A percentile compares a stretch with the other conserved stretches of the same genome.
These are phyloP conservation scores for Piedraia hortae DNA, from an alignment of 2,329 filamentous ascomycete species.

Conservation along the genomic window DNA sequence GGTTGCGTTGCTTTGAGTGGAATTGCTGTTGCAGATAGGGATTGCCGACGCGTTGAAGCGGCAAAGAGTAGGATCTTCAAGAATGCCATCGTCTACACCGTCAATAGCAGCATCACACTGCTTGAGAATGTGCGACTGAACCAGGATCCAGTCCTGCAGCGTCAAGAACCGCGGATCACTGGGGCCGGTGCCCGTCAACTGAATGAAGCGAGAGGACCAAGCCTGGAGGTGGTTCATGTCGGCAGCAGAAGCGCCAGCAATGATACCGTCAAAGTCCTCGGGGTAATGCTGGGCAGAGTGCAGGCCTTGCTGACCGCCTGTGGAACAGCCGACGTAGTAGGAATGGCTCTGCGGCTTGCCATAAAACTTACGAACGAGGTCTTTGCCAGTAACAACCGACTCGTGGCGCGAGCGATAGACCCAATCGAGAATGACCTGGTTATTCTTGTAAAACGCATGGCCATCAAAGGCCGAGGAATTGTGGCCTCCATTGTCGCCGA, in stretches of 20 bases:
- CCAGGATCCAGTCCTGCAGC: conserved; percentile 14
- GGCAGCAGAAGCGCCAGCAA: conserved; percentile 18
- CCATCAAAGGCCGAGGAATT: conserved; percentile 11
- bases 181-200: conserved; percentile 14
- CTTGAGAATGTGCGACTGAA: conserved; percentile 18
- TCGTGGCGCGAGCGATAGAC: conserved; percentile 11
- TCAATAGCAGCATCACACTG: conserved; percentile 25
- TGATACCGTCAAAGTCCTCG: conserved; percentile 22
- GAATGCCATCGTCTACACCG: conserved; percentile 20
- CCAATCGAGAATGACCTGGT: conserved; percentile 11
- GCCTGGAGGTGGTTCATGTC: conserved; percentile 18
- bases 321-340: conserved; percentile 22
- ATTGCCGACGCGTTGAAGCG: conserved; percentile 14
- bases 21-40: conserved; percentile 12
- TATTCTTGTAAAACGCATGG: conserved; percentile 7
- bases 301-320: conserved; percentile 22
- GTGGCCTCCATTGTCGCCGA: conserved; percentile 13
- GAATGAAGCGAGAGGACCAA: conserved; percentile 17
- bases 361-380: conserved; percentile 14
- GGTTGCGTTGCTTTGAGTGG: conserved; percentile 10
- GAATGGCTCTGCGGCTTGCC: conserved; percentile 14
- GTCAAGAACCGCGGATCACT: conserved; percentile 18
- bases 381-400: conserved; percentile 11
- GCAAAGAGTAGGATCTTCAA: conserved; percentile 22
- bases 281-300: conserved; percentile 20